A percentile compares a stretch with the other conserved stretches of the same genome.
Evolutionary conservation across 208 protist species (phyloP).

Genomic region (Leishmania braziliensis): DNA sequence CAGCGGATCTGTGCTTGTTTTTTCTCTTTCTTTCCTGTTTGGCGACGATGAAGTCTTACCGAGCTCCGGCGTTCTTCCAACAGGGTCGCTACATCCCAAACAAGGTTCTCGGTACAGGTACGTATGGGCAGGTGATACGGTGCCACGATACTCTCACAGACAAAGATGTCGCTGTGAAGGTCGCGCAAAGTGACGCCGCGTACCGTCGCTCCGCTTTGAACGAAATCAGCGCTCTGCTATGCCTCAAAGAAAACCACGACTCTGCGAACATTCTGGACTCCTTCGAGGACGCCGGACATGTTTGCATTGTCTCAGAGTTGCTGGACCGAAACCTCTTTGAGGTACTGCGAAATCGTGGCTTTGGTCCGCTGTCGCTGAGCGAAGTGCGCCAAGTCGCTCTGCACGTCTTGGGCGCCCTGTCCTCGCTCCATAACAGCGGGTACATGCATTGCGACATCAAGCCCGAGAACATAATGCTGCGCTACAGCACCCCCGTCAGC

Average conservation of each 20-base stretch:
- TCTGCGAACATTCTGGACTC: slow-evolving; percentile 61
- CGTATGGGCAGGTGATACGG: slow-evolving; percentile 90
- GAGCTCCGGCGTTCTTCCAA: slow-evolving; percentile 44
- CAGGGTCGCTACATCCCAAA: slow-evolving; percentile 67
- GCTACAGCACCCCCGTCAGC: slow-evolving; percentile 13
- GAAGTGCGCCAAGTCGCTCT: slow-evolving; percentile 60
- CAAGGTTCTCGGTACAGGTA: slow-evolving; percentile 87
- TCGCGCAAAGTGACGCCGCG: slow-evolving; percentile 72
- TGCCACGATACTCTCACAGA: slow-evolving; percentile 87
- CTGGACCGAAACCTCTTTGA: slow-evolving; percentile 80
- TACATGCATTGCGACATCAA: slow-evolving; percentile 98
- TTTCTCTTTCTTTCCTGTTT: slow-evolving; percentile 8
- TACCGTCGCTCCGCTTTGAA: slow-evolving; percentile 86
- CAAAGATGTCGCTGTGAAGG: slow-evolving; percentile 83
- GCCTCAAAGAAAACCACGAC: slow-evolving; percentile 49
- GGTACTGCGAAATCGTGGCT: slow-evolving; percentile 49
- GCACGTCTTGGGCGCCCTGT: slow-evolving; percentile 55
- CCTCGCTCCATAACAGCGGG: slow-evolving; percentile 62
- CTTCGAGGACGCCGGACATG: slow-evolving; percentile 77
- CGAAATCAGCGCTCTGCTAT: slow-evolving; percentile 69
- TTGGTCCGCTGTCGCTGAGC: slow-evolving; percentile 52
- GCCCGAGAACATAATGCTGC: slow-evolving; percentile 95
- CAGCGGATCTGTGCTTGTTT: not conserved
- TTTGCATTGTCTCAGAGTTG: slow-evolving; percentile 89
- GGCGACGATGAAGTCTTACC: slow-evolving; percentile 54